Conservation (phyloP, 306 rosid species). For the Cicer chorassanicum region DNA sequence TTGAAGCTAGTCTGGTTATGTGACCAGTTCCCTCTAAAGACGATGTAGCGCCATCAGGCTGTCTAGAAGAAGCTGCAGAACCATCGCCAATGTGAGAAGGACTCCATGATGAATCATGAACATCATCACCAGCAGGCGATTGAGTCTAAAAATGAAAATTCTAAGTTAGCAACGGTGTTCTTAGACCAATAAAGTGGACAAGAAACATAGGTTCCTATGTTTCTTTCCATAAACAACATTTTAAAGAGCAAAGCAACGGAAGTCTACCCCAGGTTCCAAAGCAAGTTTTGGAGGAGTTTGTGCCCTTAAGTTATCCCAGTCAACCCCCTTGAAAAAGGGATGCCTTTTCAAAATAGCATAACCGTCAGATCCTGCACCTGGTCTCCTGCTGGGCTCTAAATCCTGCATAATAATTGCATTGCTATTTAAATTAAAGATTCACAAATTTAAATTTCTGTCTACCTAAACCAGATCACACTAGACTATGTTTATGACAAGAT, state of each 20-base stretch:
- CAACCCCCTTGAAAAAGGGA: constrained; percentile 83
- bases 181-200: constrained; percentile 23
- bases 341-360: constrained; percentile 75
- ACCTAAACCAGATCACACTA: too few relatives aligned
- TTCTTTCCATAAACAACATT: constrained; percentile 36
- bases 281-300: constrained; percentile 85
- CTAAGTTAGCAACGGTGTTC: constrained; percentile 21
- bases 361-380: constrained; percentile 91
- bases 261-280: constrained; percentile 67
- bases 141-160: constrained; percentile 51
- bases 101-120: constrained; percentile 74
- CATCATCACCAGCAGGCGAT: constrained; percentile 60
- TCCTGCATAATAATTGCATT: constrained; percentile 62
- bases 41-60: constrained; percentile 71
- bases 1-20: constrained; percentile 93
- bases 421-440: constrained; percentile 15
- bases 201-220: constrained; percentile 23
- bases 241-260: constrained; percentile 33
- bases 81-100: constrained; percentile 84
- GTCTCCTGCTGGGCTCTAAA: constrained; percentile 85
- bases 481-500: too few relatives aligned
- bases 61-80: constrained; percentile 53
- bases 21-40: constrained; percentile 67
- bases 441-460: background rate
- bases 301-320: constrained; percentile 72